These are phyloP conservation scores for Xanthoparmelia taractica DNA, from an alignment of 495 filamentous ascomycete species.

Conservation along the genomic window DNA sequence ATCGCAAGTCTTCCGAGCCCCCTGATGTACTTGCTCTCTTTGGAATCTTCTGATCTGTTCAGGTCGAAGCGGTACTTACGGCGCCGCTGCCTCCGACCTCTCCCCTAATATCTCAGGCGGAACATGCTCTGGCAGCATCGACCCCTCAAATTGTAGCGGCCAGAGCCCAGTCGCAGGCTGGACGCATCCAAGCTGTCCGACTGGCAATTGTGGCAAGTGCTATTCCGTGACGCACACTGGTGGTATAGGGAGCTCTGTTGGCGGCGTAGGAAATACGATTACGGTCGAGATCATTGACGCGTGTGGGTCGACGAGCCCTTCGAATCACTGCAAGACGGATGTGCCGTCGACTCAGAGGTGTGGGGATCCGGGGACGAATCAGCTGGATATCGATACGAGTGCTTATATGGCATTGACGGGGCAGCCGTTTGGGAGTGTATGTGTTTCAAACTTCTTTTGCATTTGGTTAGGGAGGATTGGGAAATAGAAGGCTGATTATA, in stretches of 20 bases:
- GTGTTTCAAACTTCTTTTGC: background rate
- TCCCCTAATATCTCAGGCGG: constrained; percentile 24
- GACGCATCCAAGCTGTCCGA: constrained; percentile 19
- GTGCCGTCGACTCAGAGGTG: constrained; percentile 16
- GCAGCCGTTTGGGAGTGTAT: constrained; percentile 17
- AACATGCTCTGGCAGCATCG: constrained; percentile 19
- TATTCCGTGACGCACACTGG: constrained; percentile 25
- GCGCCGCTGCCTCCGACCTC: constrained; percentile 26
- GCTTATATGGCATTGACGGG: constrained; percentile 21
- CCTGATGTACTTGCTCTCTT: background rate
- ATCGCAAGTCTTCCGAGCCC: background rate
- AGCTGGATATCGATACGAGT: constrained; percentile 22
- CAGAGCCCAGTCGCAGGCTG: constrained; percentile 19
- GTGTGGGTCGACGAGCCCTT: constrained; percentile 20
- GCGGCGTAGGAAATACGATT: constrained; percentile 20
- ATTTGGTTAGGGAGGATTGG: background rate
- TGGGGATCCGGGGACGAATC: constrained; percentile 16
- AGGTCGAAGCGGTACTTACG: constrained; percentile 21
- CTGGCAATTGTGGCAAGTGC: constrained; percentile 22
- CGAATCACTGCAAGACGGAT: constrained; percentile 25
- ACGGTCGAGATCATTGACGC: constrained; percentile 26
- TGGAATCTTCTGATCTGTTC: background rate
- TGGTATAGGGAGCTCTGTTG: background rate
- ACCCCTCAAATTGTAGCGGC: constrained; percentile 19
- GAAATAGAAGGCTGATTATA: background rate